These are phyloP conservation scores for Yamadazyma atmosphaerica DNA, from an alignment of 1,139 yeast genomes.

Conservation along the genomic window DNA sequence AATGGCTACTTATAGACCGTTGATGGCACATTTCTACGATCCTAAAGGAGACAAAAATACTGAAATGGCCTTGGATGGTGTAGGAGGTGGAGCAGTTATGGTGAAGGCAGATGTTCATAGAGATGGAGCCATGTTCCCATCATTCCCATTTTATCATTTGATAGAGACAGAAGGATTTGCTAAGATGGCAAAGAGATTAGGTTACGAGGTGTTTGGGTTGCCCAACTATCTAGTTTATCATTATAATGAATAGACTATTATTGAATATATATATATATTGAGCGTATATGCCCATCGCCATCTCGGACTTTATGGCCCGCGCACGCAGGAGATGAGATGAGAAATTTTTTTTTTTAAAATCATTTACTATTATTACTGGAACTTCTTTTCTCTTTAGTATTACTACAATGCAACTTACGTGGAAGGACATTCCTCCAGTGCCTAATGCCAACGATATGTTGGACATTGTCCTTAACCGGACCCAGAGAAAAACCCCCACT, in stretches of 20 bases:
- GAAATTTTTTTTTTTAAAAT: conserved; percentile 3
- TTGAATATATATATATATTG: not conserved
- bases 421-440: conserved; percentile 97
- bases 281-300: too few relatives aligned
- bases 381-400: not conserved
- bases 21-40: conserved; percentile 88
- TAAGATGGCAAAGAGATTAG: conserved; percentile 93
- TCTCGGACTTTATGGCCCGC: not conserved
- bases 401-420: conserved; percentile 79
- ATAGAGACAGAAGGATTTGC: conserved; percentile 99
- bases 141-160: conserved; percentile 94
- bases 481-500: conserved; percentile 98
- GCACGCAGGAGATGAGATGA: conserved; percentile 8
- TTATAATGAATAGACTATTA: conserved; percentile 53
- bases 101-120: conserved; percentile 97
- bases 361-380: not conserved
- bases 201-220: conserved; percentile 86
- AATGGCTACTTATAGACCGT: conserved; percentile 90
- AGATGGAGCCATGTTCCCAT: conserved; percentile 99
- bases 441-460: conserved; percentile 89
- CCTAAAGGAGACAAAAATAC: conserved; percentile 57
- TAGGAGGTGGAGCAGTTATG: conserved; percentile 93
- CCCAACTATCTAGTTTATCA: conserved; percentile 95
- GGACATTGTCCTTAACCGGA: conserved; percentile 94
- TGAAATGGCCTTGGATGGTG: conserved; percentile 89